A percentile compares a stretch with the other conserved stretches of the same genome.
phyloP scores from a whole-genome alignment of 306 rosid species.

The Vigna reflexopilosa region DNA sequence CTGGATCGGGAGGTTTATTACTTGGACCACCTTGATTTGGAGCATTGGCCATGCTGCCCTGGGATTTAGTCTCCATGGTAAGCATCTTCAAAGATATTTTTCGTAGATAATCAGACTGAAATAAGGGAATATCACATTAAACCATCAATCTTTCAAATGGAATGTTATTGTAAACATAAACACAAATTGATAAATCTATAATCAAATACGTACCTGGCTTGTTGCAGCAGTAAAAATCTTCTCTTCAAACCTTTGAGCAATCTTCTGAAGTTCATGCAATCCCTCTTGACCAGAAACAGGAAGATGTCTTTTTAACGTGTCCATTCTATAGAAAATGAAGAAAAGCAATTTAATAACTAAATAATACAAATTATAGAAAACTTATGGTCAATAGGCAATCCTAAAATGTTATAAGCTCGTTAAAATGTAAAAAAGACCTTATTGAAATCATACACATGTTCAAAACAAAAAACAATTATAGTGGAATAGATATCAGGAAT shows the following conservation, averaged over 20 bases:
- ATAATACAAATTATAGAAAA: conserved; percentile 1
- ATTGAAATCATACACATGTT: not conserved
- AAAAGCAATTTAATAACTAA: conserved; percentile 37
- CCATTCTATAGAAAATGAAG: conserved; percentile 63
- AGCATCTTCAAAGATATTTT: conserved; percentile 63
- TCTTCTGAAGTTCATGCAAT: conserved; percentile 72
- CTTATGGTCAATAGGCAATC: conserved; percentile 16
- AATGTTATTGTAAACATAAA: not conserved
- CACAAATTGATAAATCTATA: conserved; percentile 6
- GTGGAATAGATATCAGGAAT: no score
- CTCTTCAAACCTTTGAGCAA: conserved; percentile 89
- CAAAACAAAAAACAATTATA: no score
- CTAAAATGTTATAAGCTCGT: conserved; percentile 16
- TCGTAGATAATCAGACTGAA: conserved; percentile 61
- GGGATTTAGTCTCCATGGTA: conserved; percentile 77
- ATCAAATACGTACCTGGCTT: conserved; percentile 62
- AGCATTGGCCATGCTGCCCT: conserved; percentile 48
- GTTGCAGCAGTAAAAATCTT: conserved; percentile 75
- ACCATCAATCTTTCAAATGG: conserved; percentile 19
- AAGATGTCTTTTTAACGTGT: conserved; percentile 80
- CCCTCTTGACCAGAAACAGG: conserved; percentile 80
- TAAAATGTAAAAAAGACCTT: not conserved
- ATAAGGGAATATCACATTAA: conserved; percentile 32
- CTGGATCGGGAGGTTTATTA: conserved; percentile 72
- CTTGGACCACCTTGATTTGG: conserved; percentile 50